A percentile compares a stretch with the other conserved stretches of the same genome.
Conservation (phyloP, 805 yeast species). For the Cephaloascus albidus region DNA sequence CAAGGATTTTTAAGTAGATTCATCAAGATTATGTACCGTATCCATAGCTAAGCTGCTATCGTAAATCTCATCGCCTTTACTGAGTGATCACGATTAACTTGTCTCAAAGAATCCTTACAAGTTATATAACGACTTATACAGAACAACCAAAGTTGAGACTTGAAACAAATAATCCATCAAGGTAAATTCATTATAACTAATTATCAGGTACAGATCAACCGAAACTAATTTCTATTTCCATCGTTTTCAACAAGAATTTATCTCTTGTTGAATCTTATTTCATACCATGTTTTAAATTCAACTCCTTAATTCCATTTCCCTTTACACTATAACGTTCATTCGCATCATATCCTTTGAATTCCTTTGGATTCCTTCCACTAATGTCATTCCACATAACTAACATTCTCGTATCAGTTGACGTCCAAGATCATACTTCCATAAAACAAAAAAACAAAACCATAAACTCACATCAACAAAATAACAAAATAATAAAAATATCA, state of each 20-base stretch:
- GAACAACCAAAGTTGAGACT: neutral
- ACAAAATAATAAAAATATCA: neutral
- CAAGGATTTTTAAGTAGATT: too few relatives aligned
- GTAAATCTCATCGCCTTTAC: neutral
- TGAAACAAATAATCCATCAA: neutral
- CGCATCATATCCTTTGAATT: too few relatives aligned
- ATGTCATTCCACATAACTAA: too few relatives aligned
- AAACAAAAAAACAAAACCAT: neutral
- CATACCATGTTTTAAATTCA: too few relatives aligned
- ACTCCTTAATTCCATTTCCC: too few relatives aligned
- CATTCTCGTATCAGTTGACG: too few relatives aligned
- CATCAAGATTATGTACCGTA: too few relatives aligned
- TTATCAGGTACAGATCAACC: neutral
- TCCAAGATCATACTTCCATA: too few relatives aligned
- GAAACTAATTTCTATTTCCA: too few relatives aligned
- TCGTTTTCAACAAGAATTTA: too few relatives aligned
- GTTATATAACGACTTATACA: neutral
- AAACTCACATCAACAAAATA: neutral
- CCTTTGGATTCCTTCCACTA: too few relatives aligned
- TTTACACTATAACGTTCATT: neutral
- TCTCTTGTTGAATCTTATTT: too few relatives aligned
- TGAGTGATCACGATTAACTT: neutral
- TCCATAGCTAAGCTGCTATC: neutral
- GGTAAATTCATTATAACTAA: neutral
- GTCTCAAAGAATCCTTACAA: neutral